These are phyloP conservation scores for Taiozyma sp. DNA, from an alignment of 1,139 yeast species.

Conservation along the genomic window DNA sequence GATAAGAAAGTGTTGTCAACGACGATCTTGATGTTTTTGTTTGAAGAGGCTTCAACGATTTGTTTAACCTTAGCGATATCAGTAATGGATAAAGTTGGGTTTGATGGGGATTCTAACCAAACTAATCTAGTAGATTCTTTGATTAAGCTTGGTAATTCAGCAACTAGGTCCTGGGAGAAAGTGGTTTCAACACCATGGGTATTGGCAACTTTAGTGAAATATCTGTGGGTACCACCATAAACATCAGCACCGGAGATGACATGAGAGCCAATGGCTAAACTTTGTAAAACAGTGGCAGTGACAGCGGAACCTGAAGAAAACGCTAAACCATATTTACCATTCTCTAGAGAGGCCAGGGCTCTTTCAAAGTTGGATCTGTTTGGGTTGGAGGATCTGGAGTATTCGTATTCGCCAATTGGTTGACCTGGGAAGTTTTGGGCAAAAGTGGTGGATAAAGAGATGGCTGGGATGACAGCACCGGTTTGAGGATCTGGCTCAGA, in stretches of 20 bases:
- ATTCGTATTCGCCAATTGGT: slow-evolving; percentile 79
- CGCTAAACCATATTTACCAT: slow-evolving; percentile 74
- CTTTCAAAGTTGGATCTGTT: slow-evolving; percentile 80
- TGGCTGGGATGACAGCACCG: slow-evolving; percentile 87
- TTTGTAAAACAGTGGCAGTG: slow-evolving; percentile 74
- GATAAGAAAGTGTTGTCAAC: slow-evolving; percentile 95
- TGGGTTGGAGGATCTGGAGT: slow-evolving; percentile 86
- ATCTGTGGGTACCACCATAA: slow-evolving; percentile 91
- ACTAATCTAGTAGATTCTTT: slow-evolving; percentile 66
- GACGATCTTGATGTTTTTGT: slow-evolving; percentile 54
- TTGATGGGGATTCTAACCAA: slow-evolving; percentile 89
- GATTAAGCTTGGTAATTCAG: slow-evolving; percentile 54
- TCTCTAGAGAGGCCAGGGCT: slow-evolving; percentile 78
- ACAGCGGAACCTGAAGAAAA: slow-evolving; percentile 86
- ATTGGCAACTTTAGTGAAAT: slow-evolving; percentile 81
- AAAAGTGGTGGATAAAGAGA: slow-evolving; percentile 81
- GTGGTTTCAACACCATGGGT: slow-evolving; percentile 72
- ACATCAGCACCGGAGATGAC: slow-evolving; percentile 84
- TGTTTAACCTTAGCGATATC: slow-evolving; percentile 60
- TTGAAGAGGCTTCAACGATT: slow-evolving; percentile 40
- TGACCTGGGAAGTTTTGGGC: slow-evolving; percentile 75
- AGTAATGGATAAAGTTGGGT: slow-evolving; percentile 78
- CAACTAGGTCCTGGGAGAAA: slow-evolving; percentile 61
- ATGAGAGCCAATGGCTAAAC: slow-evolving; percentile 69
- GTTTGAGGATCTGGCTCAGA: slow-evolving; percentile 68